Evolutionary conservation across 768 basidiomycete genomes (phyloP), one percentile per base, ranked within the genome.

Genomic region (Leccinellum rugosiceps): DNA sequence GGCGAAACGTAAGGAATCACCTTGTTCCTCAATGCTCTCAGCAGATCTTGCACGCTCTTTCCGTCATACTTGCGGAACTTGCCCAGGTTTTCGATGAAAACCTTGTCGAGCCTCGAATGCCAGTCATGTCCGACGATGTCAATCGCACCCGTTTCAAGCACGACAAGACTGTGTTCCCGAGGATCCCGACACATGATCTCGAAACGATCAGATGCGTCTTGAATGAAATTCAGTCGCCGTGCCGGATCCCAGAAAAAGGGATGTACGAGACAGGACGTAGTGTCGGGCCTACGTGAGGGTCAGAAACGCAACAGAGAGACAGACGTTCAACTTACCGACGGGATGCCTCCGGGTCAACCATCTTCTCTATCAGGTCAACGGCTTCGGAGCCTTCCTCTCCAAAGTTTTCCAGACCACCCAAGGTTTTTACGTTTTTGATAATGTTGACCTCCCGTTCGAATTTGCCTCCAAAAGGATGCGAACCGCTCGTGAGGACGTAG

Each of bases 21-120:
- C 82, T 99, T 98, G 72, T 98, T 99, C 61, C 97, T 80, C 66
- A 99, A 75, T 4, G 97, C 97, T 52, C 97, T 82, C 49, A 99
- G 72, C 9, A 99, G 75, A 75, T 99, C 97, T 62, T 97, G 90
- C 10, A 98, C 89, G 53, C 88, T 90, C 66, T 78, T 78, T 19
- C 90, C 92, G 68, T 98, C 93, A 68, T 99, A 99, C 73, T 98
- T 99, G 64, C 97, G 80, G 74, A 94, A 98, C 72, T 98, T 98
- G 53, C 96, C 95, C 52, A 99, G 74, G 70, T 94, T 98, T 58
- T 96, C 95, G 53, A 94, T 86, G 72, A 99, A 92, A 13, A 87
- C 76, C 64, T 87, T 92, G 76, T 98, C 95, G 46, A 98, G 78
- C 43, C 87, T 82, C 14, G 83, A 71, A 58, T 89, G 85, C 97